Evolutionary conservation across 805 yeast species (phyloP).

Genomic region (Saccharomycodes ludwigii): DNA sequence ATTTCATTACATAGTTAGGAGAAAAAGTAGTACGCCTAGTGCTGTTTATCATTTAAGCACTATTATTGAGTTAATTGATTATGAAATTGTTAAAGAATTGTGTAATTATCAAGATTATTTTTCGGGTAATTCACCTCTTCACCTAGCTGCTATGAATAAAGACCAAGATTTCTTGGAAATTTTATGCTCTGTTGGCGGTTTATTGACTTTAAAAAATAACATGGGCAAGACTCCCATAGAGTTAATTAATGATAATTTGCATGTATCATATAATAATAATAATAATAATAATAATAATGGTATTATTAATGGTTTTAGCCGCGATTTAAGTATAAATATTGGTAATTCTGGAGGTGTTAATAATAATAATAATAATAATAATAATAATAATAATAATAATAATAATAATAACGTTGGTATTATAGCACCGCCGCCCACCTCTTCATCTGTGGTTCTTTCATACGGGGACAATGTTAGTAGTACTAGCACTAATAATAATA

Average conservation of each 20-base stretch:
- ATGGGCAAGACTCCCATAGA: slow-evolving; percentile 19
- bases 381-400: too few species aligned
- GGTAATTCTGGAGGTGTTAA: too few species aligned
- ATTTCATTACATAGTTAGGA: slow-evolving; percentile 70
- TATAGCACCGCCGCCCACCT: slow-evolving; percentile 1
- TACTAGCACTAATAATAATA: too few species aligned
- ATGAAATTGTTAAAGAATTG: background rate
- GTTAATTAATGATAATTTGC: slow-evolving; percentile 27
- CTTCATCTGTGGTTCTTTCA: too few species aligned
- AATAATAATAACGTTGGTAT: background rate
- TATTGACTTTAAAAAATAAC: slow-evolving; percentile 36
- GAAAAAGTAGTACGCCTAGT: slow-evolving; percentile 59
- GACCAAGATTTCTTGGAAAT: slow-evolving; percentile 32
- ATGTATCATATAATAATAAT: slow-evolving; percentile 45
- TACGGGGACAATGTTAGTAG: too few species aligned
- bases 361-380: too few species aligned
- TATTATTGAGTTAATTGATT: slow-evolving; percentile 17
- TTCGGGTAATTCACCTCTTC: slow-evolving; percentile 1
- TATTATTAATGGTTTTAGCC: slow-evolving; percentile 33
- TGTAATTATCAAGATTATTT: slow-evolving; percentile 1
- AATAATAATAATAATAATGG: slow-evolving; percentile 37
- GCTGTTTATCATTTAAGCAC: slow-evolving; percentile 75
- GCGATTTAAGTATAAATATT: too few species aligned
- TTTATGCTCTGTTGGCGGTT: slow-evolving; percentile 18
- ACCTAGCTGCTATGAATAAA: slow-evolving; percentile 55